phyloP scores from a whole-genome alignment of 2,329 filamentous ascomycete species.

The Dryadomyces quercus-mongolicae region DNA sequence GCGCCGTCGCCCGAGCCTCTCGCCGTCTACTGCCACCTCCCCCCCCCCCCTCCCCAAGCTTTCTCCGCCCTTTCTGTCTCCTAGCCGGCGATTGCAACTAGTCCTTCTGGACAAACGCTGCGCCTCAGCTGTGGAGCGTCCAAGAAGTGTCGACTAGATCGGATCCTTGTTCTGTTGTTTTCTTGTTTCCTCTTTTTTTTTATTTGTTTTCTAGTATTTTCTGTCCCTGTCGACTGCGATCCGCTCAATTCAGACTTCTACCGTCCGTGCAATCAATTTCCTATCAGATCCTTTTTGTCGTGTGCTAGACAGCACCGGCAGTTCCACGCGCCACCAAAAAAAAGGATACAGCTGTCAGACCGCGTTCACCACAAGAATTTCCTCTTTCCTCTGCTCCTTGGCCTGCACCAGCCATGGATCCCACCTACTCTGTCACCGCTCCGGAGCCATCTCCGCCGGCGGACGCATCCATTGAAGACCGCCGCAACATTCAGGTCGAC shows the following conservation, averaged over 20 bases:
- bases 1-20: neutral
- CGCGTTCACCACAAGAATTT: neutral
- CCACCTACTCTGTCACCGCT: slow-evolving; percentile 27
- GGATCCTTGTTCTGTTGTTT: neutral
- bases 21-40: neutral
- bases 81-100: neutral
- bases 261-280: too few relatives aligned
- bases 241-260: neutral
- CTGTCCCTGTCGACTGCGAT: neutral
- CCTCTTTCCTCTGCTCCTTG: neutral
- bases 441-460: slow-evolving; percentile 16
- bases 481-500: slow-evolving; percentile 57
- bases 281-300: too few relatives aligned
- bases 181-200: neutral
- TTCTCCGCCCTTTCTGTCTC: neutral
- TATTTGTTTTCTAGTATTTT: neutral
- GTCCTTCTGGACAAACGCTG: neutral
- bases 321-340: neutral
- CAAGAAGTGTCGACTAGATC: neutral
- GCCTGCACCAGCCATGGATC: slow-evolving; percentile 30
- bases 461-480: slow-evolving; percentile 21
- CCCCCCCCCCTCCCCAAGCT: slow-evolving; percentile 1
- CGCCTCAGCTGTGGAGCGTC: neutral
- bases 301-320: too few relatives aligned
- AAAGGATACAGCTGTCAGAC: neutral